Base-by-base conservation (phyloP, 2,329 filamentous ascomycete genomes). In the Neoarthrinium moseri region DNA sequence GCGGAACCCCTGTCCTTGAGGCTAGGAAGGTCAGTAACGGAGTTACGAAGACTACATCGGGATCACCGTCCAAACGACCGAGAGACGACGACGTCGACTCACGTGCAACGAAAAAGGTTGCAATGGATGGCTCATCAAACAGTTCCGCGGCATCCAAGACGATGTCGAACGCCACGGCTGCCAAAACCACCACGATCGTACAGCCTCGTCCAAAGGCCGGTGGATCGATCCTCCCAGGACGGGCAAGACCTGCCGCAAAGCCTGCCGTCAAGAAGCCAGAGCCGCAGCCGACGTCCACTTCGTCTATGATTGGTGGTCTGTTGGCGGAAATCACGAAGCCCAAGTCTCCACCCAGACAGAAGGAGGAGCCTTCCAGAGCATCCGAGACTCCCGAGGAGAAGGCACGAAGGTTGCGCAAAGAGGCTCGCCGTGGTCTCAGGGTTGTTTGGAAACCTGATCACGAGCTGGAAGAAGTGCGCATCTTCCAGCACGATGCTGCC, bases 371-470 rank as follows among this genome's bases (percentile, higher is more conserved):
- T 8, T 74, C 74, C 65, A 86, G 15, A 67, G 45, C 72, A 1
- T 69, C 74, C 0, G 87, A 91, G 62, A 89, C 84, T 0, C 70
- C 81, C 0, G 84, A 88, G 56, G 78, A 89, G 59, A 83, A 75
- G 55, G 70, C 74, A 2, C 86, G 82, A 56, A 80, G 88, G 10
- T 69, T 89, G 4, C 81, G 86, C 27, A 91, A 89, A 57, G 86
- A 91, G 60, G 76, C 81, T 48, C 78, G 87, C 39, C 78, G 86
- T 27, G 81, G 86, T 51, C 70, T 91, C 18, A 78, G 83, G 11
- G 88, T 92, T 5, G 77, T 70, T 6, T 92, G 87, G 75, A 87
- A 84, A 59, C 75, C 81, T 1, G 86, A 86, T 40, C 70, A 77
- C 15, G 78, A 82, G 23, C 73, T 92, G 23, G 83, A 83, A 2